Base-by-base conservation (phyloP, 1,139 yeast species). In the Saccharomycopsis hybrid region DNA sequence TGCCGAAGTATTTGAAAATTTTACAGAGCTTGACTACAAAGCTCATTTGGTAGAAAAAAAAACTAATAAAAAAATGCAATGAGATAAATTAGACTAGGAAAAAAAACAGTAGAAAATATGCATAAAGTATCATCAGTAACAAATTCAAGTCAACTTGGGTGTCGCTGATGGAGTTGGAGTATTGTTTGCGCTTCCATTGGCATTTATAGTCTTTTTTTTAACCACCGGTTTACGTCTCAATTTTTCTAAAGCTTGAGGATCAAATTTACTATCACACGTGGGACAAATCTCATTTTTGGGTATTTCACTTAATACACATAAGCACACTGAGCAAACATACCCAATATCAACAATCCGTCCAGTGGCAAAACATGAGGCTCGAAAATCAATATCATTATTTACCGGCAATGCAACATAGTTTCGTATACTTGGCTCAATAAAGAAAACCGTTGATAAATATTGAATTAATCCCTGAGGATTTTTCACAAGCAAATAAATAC, bases 351-450 rank as follows among this genome's bases (percentile, higher is more conserved):
- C 92, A 2, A 92, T 83, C 58, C 81, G 78, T 31, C 94, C 92
- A 0, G 97, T 88, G 29, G 89, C 69, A 61, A 88, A 92, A 65
- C 99, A 92, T 35, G 96, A 89, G 1, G 99, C 97, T 56, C 96
- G 72, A 64, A 92, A 94, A 65, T 92, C 96, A 42, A 92, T 95
- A 57, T 86, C 82, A 3, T 88, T 80, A 60, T 84, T 85, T 1
- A 95, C 85, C 1, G 97, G 97, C 43, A 87, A 71, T 39, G 88
- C 82, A 36, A 94, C 72, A 50, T 82, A 78, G 9, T 80, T 77
- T 49, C 97, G 72, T 33, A 90, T 69, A 5, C 84, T 76, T 0
- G 97, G 96, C 58, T 90, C 97, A 13, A 92, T 80, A 58, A 87
- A 79, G 59, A 82, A 79, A 2, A 94, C 66, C 2, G 68, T 65